A percentile compares a stretch with the other conserved stretches of the same genome.
Conservation (phyloP, 202 grass and related monocot species). For the Schoenoplectus triqueter region DNA sequence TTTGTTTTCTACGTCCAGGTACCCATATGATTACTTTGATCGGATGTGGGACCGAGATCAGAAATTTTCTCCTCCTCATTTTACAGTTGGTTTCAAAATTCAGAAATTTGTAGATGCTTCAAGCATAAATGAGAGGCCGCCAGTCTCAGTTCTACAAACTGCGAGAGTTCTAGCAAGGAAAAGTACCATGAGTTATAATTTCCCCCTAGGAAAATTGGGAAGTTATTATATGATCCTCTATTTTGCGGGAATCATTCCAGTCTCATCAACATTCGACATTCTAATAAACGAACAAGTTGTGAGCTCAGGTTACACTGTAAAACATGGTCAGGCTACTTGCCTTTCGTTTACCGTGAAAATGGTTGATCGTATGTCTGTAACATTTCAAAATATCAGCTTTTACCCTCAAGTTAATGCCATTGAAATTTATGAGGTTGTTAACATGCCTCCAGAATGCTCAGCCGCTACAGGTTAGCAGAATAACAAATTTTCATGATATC, state of each 20-base stretch:
- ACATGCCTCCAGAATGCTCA: constrained; percentile 39
- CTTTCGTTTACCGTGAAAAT: constrained; percentile 33
- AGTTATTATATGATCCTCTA: constrained; percentile 43
- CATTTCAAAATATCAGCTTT: constrained; percentile 47
- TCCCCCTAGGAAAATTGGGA: constrained; percentile 38
- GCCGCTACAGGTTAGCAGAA: constrained; percentile 38
- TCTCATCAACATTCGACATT: constrained; percentile 47
- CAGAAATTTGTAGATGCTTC: constrained; percentile 11
- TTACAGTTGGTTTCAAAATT: constrained; percentile 38
- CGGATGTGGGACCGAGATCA: constrained; percentile 50
- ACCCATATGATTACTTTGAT: constrained; percentile 43
- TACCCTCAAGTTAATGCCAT: constrained; percentile 49
- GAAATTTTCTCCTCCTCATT: constrained; percentile 38
- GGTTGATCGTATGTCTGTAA: constrained; percentile 37
- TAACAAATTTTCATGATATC: constrained; percentile 19
- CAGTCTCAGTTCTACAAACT: constrained; percentile 43
- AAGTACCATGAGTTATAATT: constrained; percentile 42
- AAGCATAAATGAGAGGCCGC: constrained; percentile 45
- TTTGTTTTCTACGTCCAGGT: constrained; percentile 25
- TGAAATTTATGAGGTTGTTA: constrained; percentile 49
- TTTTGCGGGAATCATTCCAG: constrained; percentile 46
- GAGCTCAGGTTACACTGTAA: constrained; percentile 31
- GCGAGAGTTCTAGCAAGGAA: constrained; percentile 44
- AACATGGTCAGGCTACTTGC: constrained; percentile 37
- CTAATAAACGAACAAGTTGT: constrained; percentile 41